Evolutionary conservation across 2,329 filamentous ascomycete species (phyloP), one percentile per base, ranked within the genome.

Genomic region (Talaromyces sp.): DNA sequence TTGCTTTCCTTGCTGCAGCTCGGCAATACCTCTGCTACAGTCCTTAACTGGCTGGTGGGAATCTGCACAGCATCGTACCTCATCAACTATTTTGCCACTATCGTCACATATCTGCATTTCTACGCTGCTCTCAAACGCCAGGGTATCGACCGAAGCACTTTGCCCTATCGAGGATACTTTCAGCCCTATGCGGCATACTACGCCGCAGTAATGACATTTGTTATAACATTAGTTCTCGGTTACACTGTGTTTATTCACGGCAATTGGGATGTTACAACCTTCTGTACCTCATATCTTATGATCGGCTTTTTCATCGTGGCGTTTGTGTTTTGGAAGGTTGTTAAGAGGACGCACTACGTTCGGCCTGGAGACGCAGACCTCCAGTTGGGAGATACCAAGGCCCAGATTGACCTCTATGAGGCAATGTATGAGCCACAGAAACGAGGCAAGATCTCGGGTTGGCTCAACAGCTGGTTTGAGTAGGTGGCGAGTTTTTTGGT

Each of bases 211-310:
- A 86, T 91, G 77, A 90, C 87, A 75, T 80, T 82, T 69, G 70
- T 93, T 31, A 88, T 93, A 61, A 84, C 87, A 2, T 71, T 93
- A 60, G 92, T 89, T 71, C 93, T 92, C 82, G 92, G 90, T 80
- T 93, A 86, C 75, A 80, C 82, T 59, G 86, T 88, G 58, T 93
- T 93, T 72, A 78, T 85, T 8, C 73, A 81, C 58, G 80, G 79
- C 59, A 78, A 78, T 51, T 89, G 89, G 64, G 84, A 88, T 71
- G 87, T 88, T 78, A 86, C 87, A 78, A 86, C 84, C 68, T 91
- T 91, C 74, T 83, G 91, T 71, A 90, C 86, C 1, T 87, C 86
- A 41, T 91, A 91, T 73, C 77, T 88, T 17, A 89, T 88, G 60
- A 90, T 92, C 66, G 89, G 89, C 1, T 74, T 91, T 46, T 91